Conservation (phyloP, 106 monocot species). For the Posidonia australis region DNA sequence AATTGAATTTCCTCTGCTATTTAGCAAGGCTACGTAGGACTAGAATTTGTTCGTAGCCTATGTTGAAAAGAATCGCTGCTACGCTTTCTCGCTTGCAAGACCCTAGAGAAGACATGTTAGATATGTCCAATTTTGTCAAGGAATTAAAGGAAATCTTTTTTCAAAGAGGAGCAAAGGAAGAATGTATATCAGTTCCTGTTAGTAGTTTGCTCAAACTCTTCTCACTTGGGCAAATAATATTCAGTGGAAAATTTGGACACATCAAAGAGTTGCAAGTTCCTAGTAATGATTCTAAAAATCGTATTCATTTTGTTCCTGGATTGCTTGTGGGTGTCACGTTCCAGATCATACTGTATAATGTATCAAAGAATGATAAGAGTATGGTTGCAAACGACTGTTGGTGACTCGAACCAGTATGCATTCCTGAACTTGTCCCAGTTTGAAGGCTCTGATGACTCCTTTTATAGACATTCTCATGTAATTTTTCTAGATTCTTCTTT, state of each 20-base stretch:
- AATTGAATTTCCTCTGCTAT: slow-evolving; percentile 46
- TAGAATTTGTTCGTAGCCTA: slow-evolving; percentile 10
- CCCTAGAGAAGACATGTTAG: slow-evolving; percentile 24
- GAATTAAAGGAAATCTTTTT: slow-evolving; percentile 32
- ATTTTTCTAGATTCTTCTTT: too few species aligned
- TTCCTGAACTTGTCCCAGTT: slow-evolving; percentile 40
- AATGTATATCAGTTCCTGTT: slow-evolving; percentile 11
- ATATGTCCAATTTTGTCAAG: slow-evolving; percentile 45
- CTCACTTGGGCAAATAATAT: slow-evolving; percentile 19
- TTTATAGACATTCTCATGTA: too few species aligned
- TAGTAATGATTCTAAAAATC: slow-evolving; percentile 54
- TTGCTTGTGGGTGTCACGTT: slow-evolving; percentile 61
- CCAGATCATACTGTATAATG: slow-evolving; percentile 44
- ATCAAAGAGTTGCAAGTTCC: slow-evolving; percentile 38
- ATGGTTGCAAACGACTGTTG: slow-evolving; percentile 53
- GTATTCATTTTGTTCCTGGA: slow-evolving; percentile 45
- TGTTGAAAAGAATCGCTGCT: slow-evolving; percentile 29
- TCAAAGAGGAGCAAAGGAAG: slow-evolving; percentile 6
- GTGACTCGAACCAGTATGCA: slow-evolving; percentile 29
- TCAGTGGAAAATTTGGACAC: slow-evolving; percentile 28
- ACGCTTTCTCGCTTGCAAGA: slow-evolving; percentile 30
- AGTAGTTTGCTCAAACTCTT: slow-evolving; percentile 39
- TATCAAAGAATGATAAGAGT: slow-evolving; percentile 28
- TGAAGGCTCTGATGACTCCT: slow-evolving; percentile 27
- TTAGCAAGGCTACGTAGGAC: slow-evolving; percentile 27